Conservation (phyloP, 192 early-diverging fungal genomes). For the Backusella circina region DNA sequence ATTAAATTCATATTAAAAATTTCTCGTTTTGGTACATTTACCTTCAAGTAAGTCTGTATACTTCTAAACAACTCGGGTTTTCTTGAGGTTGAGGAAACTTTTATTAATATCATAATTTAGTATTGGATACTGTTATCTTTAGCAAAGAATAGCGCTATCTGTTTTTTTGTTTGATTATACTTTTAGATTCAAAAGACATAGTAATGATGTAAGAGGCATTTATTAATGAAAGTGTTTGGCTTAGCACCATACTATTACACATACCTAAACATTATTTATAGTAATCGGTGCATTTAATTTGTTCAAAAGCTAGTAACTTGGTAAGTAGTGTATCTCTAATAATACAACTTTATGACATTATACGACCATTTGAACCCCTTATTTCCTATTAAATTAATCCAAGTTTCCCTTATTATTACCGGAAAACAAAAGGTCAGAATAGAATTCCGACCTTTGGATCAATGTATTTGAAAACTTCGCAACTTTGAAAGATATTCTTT, state of each 20-base stretch:
- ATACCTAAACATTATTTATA: too few species aligned
- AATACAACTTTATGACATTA: too few species aligned
- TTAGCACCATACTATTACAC: neutral
- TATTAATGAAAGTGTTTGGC: neutral
- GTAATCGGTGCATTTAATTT: neutral
- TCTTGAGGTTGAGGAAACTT: neutral
- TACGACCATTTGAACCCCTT: too few species aligned
- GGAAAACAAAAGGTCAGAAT: too few species aligned
- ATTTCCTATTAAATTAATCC: too few species aligned
- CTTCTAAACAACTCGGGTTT: neutral
- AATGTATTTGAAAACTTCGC: too few species aligned
- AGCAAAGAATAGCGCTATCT: neutral
- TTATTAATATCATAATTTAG: neutral
- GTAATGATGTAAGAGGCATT: neutral
- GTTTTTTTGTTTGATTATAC: neutral
- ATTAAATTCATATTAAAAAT: too few species aligned
- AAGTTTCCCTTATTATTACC: too few species aligned
- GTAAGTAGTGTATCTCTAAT: neutral
- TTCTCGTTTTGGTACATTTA: neutral
- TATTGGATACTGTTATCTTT: neutral
- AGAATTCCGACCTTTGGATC: too few species aligned
- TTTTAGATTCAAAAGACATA: neutral
- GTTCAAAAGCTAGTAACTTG: neutral
- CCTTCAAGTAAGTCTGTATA: neutral
- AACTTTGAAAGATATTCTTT: too few species aligned